Conservation (phyloP, 768 basidiomycete genomes). For the Rossbeevera mucosa region DNA sequence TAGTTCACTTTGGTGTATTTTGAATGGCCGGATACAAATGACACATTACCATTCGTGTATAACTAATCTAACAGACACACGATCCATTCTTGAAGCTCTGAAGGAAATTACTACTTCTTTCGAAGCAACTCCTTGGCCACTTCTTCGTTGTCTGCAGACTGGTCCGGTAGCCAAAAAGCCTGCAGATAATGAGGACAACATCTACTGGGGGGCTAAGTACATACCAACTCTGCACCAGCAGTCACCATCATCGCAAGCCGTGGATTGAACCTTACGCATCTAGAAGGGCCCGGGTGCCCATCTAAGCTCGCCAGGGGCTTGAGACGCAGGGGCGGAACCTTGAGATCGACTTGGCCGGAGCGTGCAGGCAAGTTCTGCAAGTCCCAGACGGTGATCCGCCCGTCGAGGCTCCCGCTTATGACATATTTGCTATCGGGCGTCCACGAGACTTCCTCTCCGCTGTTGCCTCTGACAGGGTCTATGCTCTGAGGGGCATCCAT, state of each 20-base stretch:
- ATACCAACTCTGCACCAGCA: slow-evolving; percentile 79
- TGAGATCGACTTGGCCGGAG: slow-evolving; percentile 51
- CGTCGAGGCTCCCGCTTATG: slow-evolving; percentile 80
- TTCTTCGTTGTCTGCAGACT: slow-evolving; percentile 63
- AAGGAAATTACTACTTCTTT: slow-evolving; percentile 34
- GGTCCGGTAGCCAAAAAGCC: slow-evolving; percentile 69
- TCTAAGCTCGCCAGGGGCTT: slow-evolving; percentile 53
- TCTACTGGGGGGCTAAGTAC: slow-evolving; percentile 18
- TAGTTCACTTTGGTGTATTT: slow-evolving; percentile 1
- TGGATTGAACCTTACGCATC: slow-evolving; percentile 90
- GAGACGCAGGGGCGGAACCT: slow-evolving; percentile 47
- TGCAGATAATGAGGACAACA: slow-evolving; percentile 25
- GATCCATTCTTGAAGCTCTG: not conserved
- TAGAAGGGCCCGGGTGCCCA: slow-evolving; percentile 76
- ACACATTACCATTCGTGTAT: not conserved
- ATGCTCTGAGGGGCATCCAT: slow-evolving; percentile 48
- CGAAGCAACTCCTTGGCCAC: slow-evolving; percentile 65
- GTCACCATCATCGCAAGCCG: slow-evolving; percentile 82
- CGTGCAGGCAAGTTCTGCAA: slow-evolving; percentile 55
- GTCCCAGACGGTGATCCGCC: slow-evolving; percentile 87
- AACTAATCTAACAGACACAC: not conserved
- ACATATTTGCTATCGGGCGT: slow-evolving; percentile 92
- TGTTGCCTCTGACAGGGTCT: slow-evolving; percentile 70
- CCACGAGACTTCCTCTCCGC: slow-evolving; percentile 93
- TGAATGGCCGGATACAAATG: not conserved